Conservation (phyloP, 768 basidiomycete species). For the Pisolithus sp. region DNA sequence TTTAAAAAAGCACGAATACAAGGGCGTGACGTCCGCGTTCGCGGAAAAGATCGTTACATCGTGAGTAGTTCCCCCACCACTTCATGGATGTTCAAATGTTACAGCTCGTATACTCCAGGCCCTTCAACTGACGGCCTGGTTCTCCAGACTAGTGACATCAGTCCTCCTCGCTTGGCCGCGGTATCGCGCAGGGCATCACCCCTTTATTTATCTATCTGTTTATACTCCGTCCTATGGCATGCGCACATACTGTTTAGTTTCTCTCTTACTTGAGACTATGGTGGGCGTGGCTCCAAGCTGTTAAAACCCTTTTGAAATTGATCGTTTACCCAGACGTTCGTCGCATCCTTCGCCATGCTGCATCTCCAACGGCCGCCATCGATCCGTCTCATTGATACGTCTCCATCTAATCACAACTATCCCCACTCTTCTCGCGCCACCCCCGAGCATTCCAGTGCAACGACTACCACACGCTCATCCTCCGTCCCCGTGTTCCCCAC, state of each 20-base stretch:
- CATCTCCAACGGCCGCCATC: conserved; percentile 63
- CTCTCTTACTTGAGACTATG: conserved; percentile 45
- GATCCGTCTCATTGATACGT: conserved; percentile 63
- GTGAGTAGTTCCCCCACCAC: conserved; percentile 33
- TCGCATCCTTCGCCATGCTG: conserved; percentile 47
- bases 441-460: conserved; percentile 23
- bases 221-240: conserved; percentile 31
- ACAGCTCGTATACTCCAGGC: conserved; percentile 32
- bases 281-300: conserved; percentile 34
- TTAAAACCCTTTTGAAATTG: not conserved
- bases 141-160: conserved; percentile 47
- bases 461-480: conserved; percentile 16
- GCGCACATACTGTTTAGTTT: conserved; percentile 42
- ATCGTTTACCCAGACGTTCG: conserved; percentile 37
- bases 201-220: conserved; percentile 29
- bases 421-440: conserved; percentile 36
- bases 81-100: not conserved
- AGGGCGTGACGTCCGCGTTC: conserved; percentile 64
- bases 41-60: conserved; percentile 57
- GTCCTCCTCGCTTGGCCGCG: conserved; percentile 37
- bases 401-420: conserved; percentile 30
- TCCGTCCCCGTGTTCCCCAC: conserved; percentile 19
- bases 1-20: conserved; percentile 56
- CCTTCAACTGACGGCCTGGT: conserved; percentile 57
- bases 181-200: conserved; percentile 35